Percentiles rank a stretch among this genome's conserved stretches.
These are phyloP conservation scores for Vigna hirtella DNA, from an alignment of 306 rosid species.

Conservation along the genomic window DNA sequence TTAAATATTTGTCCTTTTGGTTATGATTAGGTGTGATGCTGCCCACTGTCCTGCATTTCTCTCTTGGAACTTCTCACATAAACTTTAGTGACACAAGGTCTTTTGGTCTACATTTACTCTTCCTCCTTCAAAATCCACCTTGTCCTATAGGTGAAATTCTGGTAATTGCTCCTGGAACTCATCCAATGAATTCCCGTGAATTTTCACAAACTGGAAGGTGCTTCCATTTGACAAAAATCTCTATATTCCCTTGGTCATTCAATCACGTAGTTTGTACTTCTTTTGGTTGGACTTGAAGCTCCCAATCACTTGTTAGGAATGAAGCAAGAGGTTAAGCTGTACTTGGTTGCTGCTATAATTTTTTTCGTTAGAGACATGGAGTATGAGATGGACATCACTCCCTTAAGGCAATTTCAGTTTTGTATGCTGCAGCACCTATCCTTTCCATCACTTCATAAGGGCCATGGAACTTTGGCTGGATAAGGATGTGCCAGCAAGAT, in stretches of 20 bases:
- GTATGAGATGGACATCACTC: not conserved
- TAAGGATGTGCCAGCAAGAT: too few relatives aligned
- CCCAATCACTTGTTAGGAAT: not conserved
- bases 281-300: not conserved
- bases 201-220: not conserved
- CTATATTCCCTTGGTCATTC: not conserved
- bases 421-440: not conserved
- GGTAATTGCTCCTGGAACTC: not conserved
- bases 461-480: not conserved
- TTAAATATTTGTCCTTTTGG: not conserved
- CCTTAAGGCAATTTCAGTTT: not conserved
- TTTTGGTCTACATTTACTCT: not conserved
- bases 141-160: not conserved
- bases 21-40: not conserved
- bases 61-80: not conserved
- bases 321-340: not conserved
- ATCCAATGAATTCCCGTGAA: not conserved
- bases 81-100: not conserved
- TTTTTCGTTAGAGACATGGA: not conserved
- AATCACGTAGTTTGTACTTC: not conserved
- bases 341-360: not conserved
- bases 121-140: not conserved
- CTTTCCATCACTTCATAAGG: not conserved
- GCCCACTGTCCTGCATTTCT: not conserved
- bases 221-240: not conserved